Evolutionary conservation across 192 early-diverging fungal species (phyloP).

Genomic region (Spizellomyces sp.): DNA sequence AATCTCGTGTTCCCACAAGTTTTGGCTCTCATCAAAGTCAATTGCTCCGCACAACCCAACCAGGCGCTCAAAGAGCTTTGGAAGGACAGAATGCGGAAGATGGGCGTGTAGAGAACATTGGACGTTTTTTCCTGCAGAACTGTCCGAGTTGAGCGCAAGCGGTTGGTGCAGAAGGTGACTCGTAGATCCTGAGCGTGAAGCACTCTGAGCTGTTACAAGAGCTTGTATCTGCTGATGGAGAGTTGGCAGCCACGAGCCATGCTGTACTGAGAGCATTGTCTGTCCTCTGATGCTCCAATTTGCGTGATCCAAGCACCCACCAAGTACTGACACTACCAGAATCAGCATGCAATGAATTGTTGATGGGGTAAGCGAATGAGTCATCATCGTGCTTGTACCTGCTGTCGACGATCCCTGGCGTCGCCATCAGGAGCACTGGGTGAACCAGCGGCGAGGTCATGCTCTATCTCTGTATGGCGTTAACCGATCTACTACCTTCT

Average conservation of each 20-base stretch:
- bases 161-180: background rate
- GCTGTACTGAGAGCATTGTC: no score
- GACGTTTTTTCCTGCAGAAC: constrained; percentile 1
- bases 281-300: no score
- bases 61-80: constrained; percentile 64
- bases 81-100: constrained; percentile 46
- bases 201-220: background rate
- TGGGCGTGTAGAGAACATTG: constrained; percentile 62
- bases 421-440: no score
- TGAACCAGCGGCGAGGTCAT: no score
- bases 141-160: background rate
- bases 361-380: no score
- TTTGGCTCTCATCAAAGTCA: constrained; percentile 47
- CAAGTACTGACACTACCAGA: no score
- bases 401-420: no score
- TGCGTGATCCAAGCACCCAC: no score
- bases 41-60: constrained; percentile 66
- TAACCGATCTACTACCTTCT: no score
- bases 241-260: background rate
- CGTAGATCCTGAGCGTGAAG: background rate
- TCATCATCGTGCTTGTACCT: no score
- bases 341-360: no score
- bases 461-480: no score
- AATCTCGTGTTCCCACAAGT: constrained; percentile 70
- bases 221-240: background rate